Evolutionary conservation across 1,284 basidiomycete species (phyloP).

Genomic region (Papiliotrema flavescens): DNA sequence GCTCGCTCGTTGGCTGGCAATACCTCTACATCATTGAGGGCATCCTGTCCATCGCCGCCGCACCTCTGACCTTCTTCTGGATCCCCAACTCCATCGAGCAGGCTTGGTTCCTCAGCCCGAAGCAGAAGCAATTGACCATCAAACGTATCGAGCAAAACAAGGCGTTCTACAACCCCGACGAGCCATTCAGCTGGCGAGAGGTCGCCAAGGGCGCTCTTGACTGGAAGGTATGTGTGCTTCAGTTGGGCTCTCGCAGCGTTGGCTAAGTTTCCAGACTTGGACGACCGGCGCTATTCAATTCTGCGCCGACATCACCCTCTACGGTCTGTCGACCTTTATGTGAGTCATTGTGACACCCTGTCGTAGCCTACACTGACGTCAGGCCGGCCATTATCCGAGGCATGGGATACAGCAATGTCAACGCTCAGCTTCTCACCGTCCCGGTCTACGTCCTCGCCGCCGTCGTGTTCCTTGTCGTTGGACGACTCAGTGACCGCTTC

Average conservation of each 20-base stretch:
- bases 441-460: constrained; percentile 31
- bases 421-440: constrained; percentile 31
- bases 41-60: background rate
- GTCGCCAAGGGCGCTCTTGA: constrained; percentile 7
- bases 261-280: background rate
- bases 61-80: background rate
- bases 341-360: background rate
- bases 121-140: constrained; percentile 12
- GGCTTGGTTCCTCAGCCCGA: constrained; percentile 12
- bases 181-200: constrained; percentile 19
- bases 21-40: constrained; percentile 6
- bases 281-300: constrained; percentile 20
- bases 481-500: constrained; percentile 14
- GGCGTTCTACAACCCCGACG: constrained; percentile 8
- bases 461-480: constrained; percentile 10
- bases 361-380: background rate
- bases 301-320: constrained; percentile 18
- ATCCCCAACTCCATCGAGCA: constrained; percentile 7
- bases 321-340: constrained; percentile 17
- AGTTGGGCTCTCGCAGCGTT: background rate
- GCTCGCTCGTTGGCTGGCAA: constrained; percentile 4
- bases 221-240: constrained; percentile 7
- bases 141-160: constrained; percentile 5
- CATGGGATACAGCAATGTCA: constrained; percentile 18
- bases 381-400: constrained; percentile 23